Evolutionary conservation across 176 grass and related monocot genomes (phyloP).

Genomic region (Alopecurus myosuroides): DNA sequence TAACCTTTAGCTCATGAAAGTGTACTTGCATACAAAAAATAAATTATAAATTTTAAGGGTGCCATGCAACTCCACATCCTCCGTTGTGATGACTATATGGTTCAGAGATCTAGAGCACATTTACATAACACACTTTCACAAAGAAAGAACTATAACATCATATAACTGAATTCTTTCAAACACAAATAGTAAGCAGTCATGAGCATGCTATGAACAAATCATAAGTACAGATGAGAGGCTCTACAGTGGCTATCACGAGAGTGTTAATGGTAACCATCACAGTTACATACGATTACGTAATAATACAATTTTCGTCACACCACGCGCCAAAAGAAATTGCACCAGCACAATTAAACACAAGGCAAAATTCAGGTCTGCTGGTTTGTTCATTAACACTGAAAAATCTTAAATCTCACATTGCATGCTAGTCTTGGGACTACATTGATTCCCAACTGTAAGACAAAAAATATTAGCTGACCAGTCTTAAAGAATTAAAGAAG

Average conservation of each 20-base stretch:
- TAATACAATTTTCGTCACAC: background rate
- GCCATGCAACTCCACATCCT: background rate
- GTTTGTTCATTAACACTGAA: background rate
- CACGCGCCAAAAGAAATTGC: background rate
- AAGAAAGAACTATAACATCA: background rate
- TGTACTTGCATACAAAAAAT: background rate
- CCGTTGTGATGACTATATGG: background rate
- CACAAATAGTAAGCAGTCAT: background rate
- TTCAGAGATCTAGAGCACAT: background rate
- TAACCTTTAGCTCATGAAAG: background rate
- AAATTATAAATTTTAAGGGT: background rate
- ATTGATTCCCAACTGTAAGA: background rate
- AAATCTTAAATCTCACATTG: background rate
- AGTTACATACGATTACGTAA: background rate
- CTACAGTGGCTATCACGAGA: background rate
- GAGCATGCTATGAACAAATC: background rate
- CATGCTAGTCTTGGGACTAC: background rate
- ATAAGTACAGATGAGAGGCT: background rate
- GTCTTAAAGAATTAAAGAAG: conserved; percentile 9
- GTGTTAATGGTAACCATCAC: background rate
- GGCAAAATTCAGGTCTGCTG: background rate
- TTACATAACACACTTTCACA: background rate
- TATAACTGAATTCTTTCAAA: background rate
- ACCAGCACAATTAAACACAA: background rate
- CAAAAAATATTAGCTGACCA: background rate